phyloP scores from a whole-genome alignment of 2,329 filamentous ascomycete genomes.

The Neonectria ditissima region DNA sequence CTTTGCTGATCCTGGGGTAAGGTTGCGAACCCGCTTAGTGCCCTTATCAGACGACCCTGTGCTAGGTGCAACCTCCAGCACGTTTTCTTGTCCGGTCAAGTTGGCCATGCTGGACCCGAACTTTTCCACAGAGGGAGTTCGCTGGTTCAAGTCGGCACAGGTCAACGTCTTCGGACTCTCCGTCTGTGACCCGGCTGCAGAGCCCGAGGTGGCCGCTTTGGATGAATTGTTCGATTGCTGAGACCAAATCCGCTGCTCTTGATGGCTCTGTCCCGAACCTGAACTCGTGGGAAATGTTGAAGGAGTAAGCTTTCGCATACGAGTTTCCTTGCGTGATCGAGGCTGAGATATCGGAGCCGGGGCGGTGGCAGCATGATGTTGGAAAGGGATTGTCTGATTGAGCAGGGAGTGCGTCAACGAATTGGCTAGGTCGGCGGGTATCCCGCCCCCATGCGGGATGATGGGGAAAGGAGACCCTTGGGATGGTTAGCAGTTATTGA shows the following conservation, averaged over 20 bases:
- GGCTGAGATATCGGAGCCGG: constrained; percentile 52
- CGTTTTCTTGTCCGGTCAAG: constrained; percentile 24
- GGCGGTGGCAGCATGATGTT: constrained; percentile 48
- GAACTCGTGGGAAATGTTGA: constrained; percentile 34
- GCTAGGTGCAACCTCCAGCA: constrained; percentile 26
- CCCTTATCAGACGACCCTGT: constrained; percentile 48
- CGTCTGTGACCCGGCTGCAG: constrained; percentile 27
- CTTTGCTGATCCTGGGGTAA: constrained; percentile 50
- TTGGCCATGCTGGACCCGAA: constrained; percentile 15
- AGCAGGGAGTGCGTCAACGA: constrained; percentile 62
- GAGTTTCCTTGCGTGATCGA: constrained; percentile 60
- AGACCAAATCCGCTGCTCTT: constrained; percentile 56
- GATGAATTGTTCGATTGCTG: constrained; percentile 52
- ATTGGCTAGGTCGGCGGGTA: constrained; percentile 53
- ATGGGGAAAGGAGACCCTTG: constrained; percentile 36
- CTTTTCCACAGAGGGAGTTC: constrained; percentile 20
- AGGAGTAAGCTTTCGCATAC: constrained; percentile 37
- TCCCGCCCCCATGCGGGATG: constrained; percentile 28
- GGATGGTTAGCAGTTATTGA: constrained; percentile 7
- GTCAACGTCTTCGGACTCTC: constrained; percentile 29
- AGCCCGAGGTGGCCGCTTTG: constrained; percentile 32
- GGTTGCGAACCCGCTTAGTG: constrained; percentile 60
- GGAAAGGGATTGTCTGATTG: constrained; percentile 58
- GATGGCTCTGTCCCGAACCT: constrained; percentile 37
- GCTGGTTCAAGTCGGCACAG: constrained; percentile 22